phyloP scores from a whole-genome alignment of 345 rosid species.

The Eucalyptus curtisii region DNA sequence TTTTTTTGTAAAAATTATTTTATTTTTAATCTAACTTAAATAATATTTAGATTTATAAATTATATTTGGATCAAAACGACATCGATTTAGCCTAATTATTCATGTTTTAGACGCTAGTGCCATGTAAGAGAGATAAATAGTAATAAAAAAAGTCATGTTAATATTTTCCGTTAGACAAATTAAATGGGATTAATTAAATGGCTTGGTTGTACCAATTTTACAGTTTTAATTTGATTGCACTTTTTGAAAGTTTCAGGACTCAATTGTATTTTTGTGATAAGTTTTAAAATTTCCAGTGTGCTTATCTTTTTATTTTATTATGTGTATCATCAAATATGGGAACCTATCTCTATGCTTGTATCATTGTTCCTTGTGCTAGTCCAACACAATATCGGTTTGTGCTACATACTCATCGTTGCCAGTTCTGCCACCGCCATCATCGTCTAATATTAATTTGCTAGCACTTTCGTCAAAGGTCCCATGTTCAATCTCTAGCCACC shows the following conservation, averaged over 20 bases:
- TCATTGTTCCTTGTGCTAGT: background rate
- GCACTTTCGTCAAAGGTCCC: background rate
- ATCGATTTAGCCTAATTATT: rapidly evolving
- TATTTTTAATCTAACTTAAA: too few species aligned
- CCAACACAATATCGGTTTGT: background rate
- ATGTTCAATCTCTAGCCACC: background rate
- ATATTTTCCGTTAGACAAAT: background rate
- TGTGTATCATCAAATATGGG: background rate
- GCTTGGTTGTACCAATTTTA: too few species aligned
- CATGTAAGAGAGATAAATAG: background rate
- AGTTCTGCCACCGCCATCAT: background rate
- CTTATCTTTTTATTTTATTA: background rate
- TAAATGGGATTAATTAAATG: background rate
- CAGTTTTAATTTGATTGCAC: background rate
- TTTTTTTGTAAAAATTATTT: too few species aligned
- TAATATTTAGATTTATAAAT: background rate
- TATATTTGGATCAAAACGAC: background rate
- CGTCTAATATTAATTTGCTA: background rate
- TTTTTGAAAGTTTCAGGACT: rapidly evolving
- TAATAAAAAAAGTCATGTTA: too few species aligned
- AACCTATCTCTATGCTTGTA: background rate
- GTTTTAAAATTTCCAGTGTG: rapidly evolving
- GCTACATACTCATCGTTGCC: background rate
- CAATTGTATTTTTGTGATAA: rapidly evolving
- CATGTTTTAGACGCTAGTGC: background rate